Evolutionary conservation across 371 early-diverging fungal genomes (phyloP), one percentile per base, ranked within the genome.

Genomic region (Basidiobolus meristosporus): DNA sequence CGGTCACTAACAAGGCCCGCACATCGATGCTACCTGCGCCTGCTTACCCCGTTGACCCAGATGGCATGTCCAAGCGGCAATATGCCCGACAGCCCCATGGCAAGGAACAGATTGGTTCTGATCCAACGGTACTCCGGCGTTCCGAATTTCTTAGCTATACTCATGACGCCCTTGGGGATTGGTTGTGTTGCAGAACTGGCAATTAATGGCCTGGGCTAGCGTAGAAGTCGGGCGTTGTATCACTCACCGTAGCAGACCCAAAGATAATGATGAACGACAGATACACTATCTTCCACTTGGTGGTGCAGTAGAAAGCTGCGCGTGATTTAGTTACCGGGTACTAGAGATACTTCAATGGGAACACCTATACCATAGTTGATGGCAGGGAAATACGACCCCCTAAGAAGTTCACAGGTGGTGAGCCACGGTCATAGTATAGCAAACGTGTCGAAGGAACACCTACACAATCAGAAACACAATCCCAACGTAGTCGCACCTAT

Each of bases 401-500:
- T 42, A 32, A 9, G 16, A 5, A 14, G 19, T 15, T 15, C 12
- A 36, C n/a, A 26, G 34, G 14, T 12, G 31, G 26, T 37, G 26
- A 31, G 14, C 12, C 21, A 42, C 11, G 2, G 44, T 29, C 49
- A 22, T 19, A n/a, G 21, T n/a, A 17, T 17, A 33, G 7, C 29
- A 35, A 40, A 37, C 7, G 30, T 21, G 31, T 23, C 31, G 38
- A 31, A 17, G 36, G 22, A 31, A 41, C 12, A 9, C 30, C 6
- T 32, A 11, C 77, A 80, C 69, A 48, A 84, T 86, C 42, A 89
- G 60, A 22, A 68, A 60, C 19, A 84, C 78, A 46, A 93, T 93
- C 26, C 93, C 93, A 31, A 83, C 75, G 70, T 89, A 93, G 56
- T 92, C 93, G 42, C 84, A 84, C 41, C 81, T 71, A 53, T 82